These are phyloP conservation scores for Microthlaspi erraticum DNA, from an alignment of 345 rosid species.

Conservation along the genomic window DNA sequence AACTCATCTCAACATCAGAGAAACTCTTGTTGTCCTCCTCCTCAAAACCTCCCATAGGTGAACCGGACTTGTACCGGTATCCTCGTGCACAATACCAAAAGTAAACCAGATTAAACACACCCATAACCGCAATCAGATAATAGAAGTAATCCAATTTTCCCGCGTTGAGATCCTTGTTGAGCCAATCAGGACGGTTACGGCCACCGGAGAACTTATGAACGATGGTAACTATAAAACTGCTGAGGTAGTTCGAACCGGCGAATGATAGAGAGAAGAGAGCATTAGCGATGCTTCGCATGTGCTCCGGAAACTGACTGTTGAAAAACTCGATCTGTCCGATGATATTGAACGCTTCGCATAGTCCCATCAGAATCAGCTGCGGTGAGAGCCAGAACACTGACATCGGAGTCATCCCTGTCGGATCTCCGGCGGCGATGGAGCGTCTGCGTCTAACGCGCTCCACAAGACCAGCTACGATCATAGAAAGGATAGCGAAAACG, in stretches of 20 bases:
- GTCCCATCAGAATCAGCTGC: conserved; percentile 72
- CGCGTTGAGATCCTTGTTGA: conserved; percentile 64
- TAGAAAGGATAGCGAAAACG: conserved; percentile 66
- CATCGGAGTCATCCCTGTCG: conserved; percentile 55
- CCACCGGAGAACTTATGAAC: conserved; percentile 63
- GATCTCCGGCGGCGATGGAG: conserved; percentile 50
- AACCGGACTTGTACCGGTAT: conserved; percentile 66
- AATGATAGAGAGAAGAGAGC: conserved; percentile 72
- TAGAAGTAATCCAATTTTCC: conserved; percentile 88
- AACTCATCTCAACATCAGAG: conserved; percentile 45
- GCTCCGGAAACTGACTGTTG: conserved; percentile 84
- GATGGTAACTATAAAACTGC: conserved; percentile 67
- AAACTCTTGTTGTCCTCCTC: conserved; percentile 36
- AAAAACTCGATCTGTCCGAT: conserved; percentile 83
- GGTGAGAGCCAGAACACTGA: conserved; percentile 88
- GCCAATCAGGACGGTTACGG: conserved; percentile 71
- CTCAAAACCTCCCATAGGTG: conserved; percentile 52
- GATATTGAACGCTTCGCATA: conserved; percentile 82
- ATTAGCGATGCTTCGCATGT: conserved; percentile 85
- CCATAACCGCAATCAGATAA: conserved; percentile 70
- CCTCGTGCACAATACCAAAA: conserved; percentile 66
- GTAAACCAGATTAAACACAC: conserved; percentile 66
- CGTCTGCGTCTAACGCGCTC: conserved; percentile 60
- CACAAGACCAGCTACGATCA: conserved; percentile 71
- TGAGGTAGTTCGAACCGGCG: conserved; percentile 67